Conservation (phyloP, 2,329 filamentous ascomycete species). For the Clonostachys sp. region DNA sequence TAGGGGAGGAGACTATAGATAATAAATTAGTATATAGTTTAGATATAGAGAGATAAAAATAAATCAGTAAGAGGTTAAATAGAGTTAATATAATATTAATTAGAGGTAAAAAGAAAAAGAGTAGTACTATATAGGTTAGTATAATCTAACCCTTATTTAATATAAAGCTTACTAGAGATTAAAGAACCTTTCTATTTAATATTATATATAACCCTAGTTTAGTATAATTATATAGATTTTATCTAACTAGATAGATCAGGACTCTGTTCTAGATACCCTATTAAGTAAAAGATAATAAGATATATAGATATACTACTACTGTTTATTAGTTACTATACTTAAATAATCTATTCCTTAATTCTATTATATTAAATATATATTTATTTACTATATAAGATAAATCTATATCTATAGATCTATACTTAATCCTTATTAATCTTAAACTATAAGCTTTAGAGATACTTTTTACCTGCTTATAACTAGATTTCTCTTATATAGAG, state of each 20-base stretch:
- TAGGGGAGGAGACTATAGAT: neutral
- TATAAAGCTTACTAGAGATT: neutral
- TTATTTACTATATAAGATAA: conserved; percentile 1
- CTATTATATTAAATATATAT: conserved; percentile 1
- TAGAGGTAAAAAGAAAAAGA: neutral
- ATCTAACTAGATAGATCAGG: neutral
- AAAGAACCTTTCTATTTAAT: neutral
- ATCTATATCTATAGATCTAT: conserved; percentile 1
- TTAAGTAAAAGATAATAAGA: neutral
- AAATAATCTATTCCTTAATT: no score
- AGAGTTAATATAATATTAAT: neutral
- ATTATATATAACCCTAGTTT: neutral
- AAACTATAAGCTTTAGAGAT: neutral
- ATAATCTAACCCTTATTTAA: neutral
- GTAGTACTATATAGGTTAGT: conserved; percentile 1
- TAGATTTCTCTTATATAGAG: neutral
- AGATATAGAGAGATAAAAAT: neutral
- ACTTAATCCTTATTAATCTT: neutral
- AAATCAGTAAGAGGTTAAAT: neutral
- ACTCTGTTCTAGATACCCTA: no score
- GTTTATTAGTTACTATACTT: neutral
- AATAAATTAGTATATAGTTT: conserved; percentile 1
- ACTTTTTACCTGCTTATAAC: neutral
- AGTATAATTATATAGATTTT: conserved; percentile 2
- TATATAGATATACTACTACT: conserved; percentile 1